Percentiles rank a stretch among this genome's conserved stretches.
Evolutionary conservation across 2,329 filamentous ascomycete species (phyloP).

Genomic region (Calonectria crousiana): DNA sequence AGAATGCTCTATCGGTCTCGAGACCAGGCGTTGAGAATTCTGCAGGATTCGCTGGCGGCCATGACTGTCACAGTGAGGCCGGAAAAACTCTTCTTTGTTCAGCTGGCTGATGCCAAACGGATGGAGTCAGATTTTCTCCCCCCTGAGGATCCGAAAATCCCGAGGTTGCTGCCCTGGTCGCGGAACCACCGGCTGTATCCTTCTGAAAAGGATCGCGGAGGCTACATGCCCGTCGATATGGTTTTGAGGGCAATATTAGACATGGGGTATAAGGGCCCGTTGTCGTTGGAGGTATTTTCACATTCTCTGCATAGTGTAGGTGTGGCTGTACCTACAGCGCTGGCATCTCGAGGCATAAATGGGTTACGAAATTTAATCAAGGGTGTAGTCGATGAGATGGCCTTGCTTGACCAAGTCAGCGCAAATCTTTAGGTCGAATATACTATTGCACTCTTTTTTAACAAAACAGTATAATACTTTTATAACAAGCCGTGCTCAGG

Average conservation of each 20-base stretch:
- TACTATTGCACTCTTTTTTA: no score
- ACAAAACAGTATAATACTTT: background rate
- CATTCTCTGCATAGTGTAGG: constrained; percentile 19
- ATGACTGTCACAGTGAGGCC: constrained; percentile 26
- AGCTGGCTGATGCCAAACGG: constrained; percentile 27
- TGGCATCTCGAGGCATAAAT: constrained; percentile 20
- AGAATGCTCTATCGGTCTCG: constrained; percentile 19
- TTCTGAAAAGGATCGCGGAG: constrained; percentile 15
- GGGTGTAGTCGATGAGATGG: background rate
- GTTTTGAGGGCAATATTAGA: constrained; percentile 25
- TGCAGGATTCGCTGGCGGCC: constrained; percentile 19
- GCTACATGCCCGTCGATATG: constrained; percentile 29
- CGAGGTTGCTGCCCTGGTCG: constrained; percentile 27
- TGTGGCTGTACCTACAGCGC: constrained; percentile 1
- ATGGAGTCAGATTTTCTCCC: constrained; percentile 16
- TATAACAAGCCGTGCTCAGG: background rate
- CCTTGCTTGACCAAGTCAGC: background rate
- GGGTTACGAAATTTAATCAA: constrained; percentile 6
- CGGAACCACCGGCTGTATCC: constrained; percentile 25
- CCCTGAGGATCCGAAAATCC: constrained; percentile 7
- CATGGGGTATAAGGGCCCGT: constrained; percentile 27
- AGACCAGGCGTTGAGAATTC: constrained; percentile 19
- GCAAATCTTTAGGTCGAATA: constrained; percentile 3
- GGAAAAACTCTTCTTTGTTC: constrained; percentile 31
- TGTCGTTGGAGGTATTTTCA: constrained; percentile 30